phyloP scores from a whole-genome alignment of 2,329 filamentous ascomycete species.

The Lasiodiplodia hormozganensis region DNA sequence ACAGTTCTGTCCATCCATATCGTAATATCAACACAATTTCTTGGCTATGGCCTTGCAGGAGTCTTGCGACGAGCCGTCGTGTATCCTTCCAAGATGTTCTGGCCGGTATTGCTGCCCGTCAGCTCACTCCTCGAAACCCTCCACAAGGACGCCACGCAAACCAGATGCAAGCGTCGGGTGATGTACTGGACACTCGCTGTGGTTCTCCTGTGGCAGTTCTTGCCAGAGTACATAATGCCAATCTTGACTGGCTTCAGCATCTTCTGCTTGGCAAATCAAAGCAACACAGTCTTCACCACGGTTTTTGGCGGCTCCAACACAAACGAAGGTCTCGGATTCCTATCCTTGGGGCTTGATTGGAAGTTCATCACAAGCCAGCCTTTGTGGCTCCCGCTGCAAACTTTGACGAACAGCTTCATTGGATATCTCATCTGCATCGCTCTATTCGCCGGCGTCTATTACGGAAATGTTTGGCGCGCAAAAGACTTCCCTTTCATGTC shows the following conservation, averaged over 20 bases:
- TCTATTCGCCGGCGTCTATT: slow-evolving; percentile 51
- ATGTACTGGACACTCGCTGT: slow-evolving; percentile 40
- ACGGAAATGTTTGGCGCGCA: slow-evolving; percentile 52
- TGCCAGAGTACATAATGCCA: slow-evolving; percentile 28
- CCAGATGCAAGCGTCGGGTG: slow-evolving; percentile 35
- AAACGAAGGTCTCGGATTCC: slow-evolving; percentile 55
- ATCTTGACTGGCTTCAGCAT: slow-evolving; percentile 23
- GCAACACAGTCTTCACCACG: slow-evolving; percentile 54
- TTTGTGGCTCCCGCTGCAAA: slow-evolving; percentile 43
- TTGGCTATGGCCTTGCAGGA: slow-evolving; percentile 32
- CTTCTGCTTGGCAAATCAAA: slow-evolving; percentile 31
- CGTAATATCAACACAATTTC: slow-evolving; percentile 30
- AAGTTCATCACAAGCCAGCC: slow-evolving; percentile 51
- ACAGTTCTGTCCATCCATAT: slow-evolving; percentile 23
- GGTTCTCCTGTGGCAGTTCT: slow-evolving; percentile 29
- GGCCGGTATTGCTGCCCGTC: slow-evolving; percentile 29
- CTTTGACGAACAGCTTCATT: slow-evolving; percentile 37
- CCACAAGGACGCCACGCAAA: not conserved
- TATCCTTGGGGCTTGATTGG: slow-evolving; percentile 78
- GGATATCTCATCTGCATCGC: slow-evolving; percentile 48
- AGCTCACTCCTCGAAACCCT: slow-evolving; percentile 29
- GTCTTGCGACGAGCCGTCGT: slow-evolving; percentile 30
- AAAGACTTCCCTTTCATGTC: slow-evolving; percentile 40
- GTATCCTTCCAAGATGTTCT: slow-evolving; percentile 32
- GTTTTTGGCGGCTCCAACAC: slow-evolving; percentile 58